Evolutionary conservation across 768 basidiomycete species (phyloP), one percentile per base, ranked within the genome.

Genomic region (Gymnopilus junonius): DNA sequence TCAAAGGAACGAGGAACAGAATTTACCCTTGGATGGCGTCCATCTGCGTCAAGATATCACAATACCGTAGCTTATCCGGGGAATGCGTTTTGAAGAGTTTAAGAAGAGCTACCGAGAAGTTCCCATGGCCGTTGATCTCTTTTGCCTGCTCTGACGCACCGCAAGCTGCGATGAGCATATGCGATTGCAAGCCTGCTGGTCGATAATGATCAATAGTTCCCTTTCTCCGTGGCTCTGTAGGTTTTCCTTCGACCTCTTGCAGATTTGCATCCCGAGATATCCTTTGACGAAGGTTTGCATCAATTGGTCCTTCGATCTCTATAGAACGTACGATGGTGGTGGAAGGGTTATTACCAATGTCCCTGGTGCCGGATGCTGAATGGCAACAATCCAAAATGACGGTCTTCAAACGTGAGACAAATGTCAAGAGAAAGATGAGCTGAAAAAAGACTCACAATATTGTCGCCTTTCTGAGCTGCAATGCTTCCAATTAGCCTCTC

Each of bases 301-400:
- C 54, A 20, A 61, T 59, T 20, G 12, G 4, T 17, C 61, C 23
- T 14, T 57, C 32, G 11, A 31, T 37, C 11, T 62, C 61, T 29
- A 57, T 17, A 23, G 42, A 40, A n/a, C 48, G 58, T 12, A 48
- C 55, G 12, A 43, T 32, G 10, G 50, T 31, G 34, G 31, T 42
- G 29, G 53, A 27, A 21, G 17, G 27, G 23, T 54, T 43, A 15
- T 42, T 11, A n/a, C 8, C 27, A 17, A 29, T 31, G 1, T n/a
- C 37, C 21, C 62, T 45, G 1, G 63, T 64, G 2, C 58, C 63
- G 15, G 64, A 65, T 11, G 57, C 59, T 20, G 64, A 50, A 25
- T 65, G 59, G 50, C 64, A 67, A 43, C 66, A 67, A 31, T 67
- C 63, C n/a, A 64, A 60, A 29, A 63, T 56, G n/a, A 67, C 50